Base-by-base conservation (phyloP, 495 filamentous ascomycete species). In the Thozetella sp. region DNA sequence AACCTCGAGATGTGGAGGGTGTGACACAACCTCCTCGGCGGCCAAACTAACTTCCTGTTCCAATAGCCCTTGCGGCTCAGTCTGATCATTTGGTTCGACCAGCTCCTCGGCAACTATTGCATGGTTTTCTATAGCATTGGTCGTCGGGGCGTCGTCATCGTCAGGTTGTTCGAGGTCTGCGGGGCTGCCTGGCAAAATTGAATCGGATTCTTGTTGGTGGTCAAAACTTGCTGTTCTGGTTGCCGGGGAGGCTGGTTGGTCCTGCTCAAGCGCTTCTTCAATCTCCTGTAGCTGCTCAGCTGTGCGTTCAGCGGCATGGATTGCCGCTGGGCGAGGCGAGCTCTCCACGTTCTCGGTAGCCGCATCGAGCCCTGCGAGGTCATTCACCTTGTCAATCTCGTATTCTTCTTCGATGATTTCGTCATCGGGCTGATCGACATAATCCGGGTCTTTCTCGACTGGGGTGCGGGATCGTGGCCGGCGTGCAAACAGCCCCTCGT, bases 41-140 rank as follows among this genome's bases (percentile, higher is more conserved):
- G 10, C 20, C 54, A 17, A 20, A 12, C 34, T 30, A 56, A 19
- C 25, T n/a, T 4, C 22, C 25, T 22, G 25, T 25, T 3, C 30
- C 51, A 53, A 22, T 43, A 57, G 20, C 17, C 59, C 62, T 34
- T 62, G 55, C 53, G 57, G 52, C 4, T 58, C 56, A 11, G 63
- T 65, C 25, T 34, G 13, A n/a, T n/a, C n/a, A n/a, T n/a, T n/a
- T n/a, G n/a, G n/a, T n/a, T n/a, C n/a, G n/a, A n/a, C n/a, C n/a
- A n/a, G n/a, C n/a, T n/a, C n/a, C n/a, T n/a, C n/a, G n/a, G n/a
- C n/a, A n/a, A n/a, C n/a, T n/a, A n/a, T n/a, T n/a, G n/a, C n/a
- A n/a, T n/a, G n/a, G n/a, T n/a, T n/a, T n/a, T n/a, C n/a, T n/a
- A n/a, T n/a, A n/a, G n/a, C n/a, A n/a, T n/a, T n/a, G n/a, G n/a